Evolutionary conservation across 2,329 filamentous ascomycete species (phyloP), one percentile per base, ranked within the genome.

Genomic region (Neofusicoccum cordaticola): DNA sequence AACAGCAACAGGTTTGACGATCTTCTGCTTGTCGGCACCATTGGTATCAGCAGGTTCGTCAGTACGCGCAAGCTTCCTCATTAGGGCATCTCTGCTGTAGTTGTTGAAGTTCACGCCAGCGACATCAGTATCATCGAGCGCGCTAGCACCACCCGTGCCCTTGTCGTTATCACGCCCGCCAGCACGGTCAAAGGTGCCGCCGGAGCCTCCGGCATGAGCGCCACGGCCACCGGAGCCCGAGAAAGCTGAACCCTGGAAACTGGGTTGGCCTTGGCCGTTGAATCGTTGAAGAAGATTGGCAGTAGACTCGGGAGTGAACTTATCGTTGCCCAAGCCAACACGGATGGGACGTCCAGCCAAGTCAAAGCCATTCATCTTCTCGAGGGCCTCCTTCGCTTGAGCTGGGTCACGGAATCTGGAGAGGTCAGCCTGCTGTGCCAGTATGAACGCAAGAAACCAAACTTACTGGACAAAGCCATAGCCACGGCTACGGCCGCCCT

Each of bases 291-390:
- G 83, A 77, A 96, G 87, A 81, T 92, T 93, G 78, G 92, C 90
- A 80, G 92, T 97, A 80, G 93, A 95, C 82, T 98, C 95, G 75
- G 93, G 91, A 80, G 93, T 98, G 82, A 98, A 98, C 87, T 98
- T 98, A 91, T 99, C 95, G 83, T 97, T 99, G 81, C 95, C 95
- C 83, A 99, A 92, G 80, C 95, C 95, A 79, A 99, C 96, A 77
- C 95, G 93, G 78, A 99, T 98, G 69, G 93, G 93, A 77, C 95
- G 93, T 80, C 93, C 93, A 73, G 95, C 95, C 71, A 99, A 88
- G 81, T 98, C 95, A 82, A 98, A 99, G 69, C 94, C 93, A 80
- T 99, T 99, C 94, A 99, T 97, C 81, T 97, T 97, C 79, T 97
- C 93, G 69, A 99, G 84, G 67, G 95, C 96, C 78, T 97, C 92